Base-by-base conservation (phyloP, 2,329 filamentous ascomycete genomes). In the Cladorrhinum sp. region DNA sequence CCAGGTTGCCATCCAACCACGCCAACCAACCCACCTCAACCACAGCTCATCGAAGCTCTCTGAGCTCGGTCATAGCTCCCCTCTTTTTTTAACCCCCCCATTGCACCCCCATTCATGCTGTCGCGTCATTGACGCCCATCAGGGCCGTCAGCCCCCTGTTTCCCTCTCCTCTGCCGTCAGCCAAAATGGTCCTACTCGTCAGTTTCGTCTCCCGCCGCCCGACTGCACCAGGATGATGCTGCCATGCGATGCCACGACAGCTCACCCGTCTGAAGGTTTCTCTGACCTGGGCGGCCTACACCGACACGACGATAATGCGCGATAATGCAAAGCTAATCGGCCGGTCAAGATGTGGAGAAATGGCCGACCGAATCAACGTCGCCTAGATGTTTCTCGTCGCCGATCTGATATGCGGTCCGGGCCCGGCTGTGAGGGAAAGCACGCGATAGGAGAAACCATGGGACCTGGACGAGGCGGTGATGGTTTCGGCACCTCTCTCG, bases 291-390 rank as follows among this genome's bases (percentile, higher is more conserved):
- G n/a, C n/a, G 42, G 57, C 57, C 56, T 65, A 46, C 64, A 65
- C 64, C 64, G 64, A 65, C 64, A 64, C 56, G 57, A 48, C 56
- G 58, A 62, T 42, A 64, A 62, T 64, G 64, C 64, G 61, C 30
- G 57, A 58, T 55, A 60, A 64, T 64, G 62, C 64, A 64, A 48
- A 62, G 55, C 58, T 51, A 63, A 55, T 33, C 28, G 62, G 59
- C 60, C 64, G 62, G 60, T 64, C 58, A 57, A 42, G 36, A 18
- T 50, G 62, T 56, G 60, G 62, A 24, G 24, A 51, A 51, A 8
- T 51, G 3, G 7, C 21, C 49, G 21, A 18, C 49, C 49, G 49
- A 28, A 51, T 46, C 42, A 46, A 16, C 42, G 4, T 46, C n/a
- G 21, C 12, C 3, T 36, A 36, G 33, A 36, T 36, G 33, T 30